Evolutionary conservation across 2,329 filamentous ascomycete genomes (phyloP).

Genomic region (Curvularia sp.): DNA sequence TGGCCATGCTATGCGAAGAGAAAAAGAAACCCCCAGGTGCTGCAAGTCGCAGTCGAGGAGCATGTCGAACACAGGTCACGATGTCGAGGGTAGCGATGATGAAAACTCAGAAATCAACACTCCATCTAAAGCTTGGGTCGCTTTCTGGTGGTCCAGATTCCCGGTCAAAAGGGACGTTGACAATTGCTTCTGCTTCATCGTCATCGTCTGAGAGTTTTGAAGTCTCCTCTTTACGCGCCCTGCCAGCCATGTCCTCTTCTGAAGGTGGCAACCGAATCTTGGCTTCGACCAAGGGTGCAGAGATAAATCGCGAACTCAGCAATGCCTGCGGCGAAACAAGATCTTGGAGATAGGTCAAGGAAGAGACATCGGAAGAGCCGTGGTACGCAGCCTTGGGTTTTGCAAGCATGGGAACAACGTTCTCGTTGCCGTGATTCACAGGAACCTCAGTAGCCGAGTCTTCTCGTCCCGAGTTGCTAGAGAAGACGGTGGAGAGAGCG

Average conservation of each 20-base stretch:
- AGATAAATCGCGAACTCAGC: slow-evolving; percentile 48
- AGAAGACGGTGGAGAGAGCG: slow-evolving; percentile 46
- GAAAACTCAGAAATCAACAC: slow-evolving; percentile 50
- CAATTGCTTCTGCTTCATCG: slow-evolving; percentile 29
- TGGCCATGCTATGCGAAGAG: neutral
- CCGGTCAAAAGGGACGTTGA: slow-evolving; percentile 43
- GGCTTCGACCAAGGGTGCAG: slow-evolving; percentile 49
- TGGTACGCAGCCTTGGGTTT: slow-evolving; percentile 24
- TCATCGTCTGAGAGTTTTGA: slow-evolving; percentile 32
- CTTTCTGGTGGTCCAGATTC: slow-evolving; percentile 43
- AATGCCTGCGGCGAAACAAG: slow-evolving; percentile 47
- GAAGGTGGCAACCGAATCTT: slow-evolving; percentile 48
- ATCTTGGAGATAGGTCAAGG: slow-evolving; percentile 50
- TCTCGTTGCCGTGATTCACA: slow-evolving; percentile 27
- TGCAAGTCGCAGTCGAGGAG: neutral
- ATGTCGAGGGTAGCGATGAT: neutral
- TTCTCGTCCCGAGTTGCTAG: slow-evolving; percentile 38
- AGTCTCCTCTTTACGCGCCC: slow-evolving; percentile 21
- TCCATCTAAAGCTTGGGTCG: slow-evolving; percentile 52
- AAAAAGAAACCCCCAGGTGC: neutral
- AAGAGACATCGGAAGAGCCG: slow-evolving; percentile 45
- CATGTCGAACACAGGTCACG: neutral
- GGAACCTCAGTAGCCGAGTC: neutral
- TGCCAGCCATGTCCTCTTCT: slow-evolving; percentile 37
- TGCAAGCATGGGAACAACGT: slow-evolving; percentile 17